Base-by-base conservation (phyloP, 345 rosid species). In the Litchi chinensis region DNA sequence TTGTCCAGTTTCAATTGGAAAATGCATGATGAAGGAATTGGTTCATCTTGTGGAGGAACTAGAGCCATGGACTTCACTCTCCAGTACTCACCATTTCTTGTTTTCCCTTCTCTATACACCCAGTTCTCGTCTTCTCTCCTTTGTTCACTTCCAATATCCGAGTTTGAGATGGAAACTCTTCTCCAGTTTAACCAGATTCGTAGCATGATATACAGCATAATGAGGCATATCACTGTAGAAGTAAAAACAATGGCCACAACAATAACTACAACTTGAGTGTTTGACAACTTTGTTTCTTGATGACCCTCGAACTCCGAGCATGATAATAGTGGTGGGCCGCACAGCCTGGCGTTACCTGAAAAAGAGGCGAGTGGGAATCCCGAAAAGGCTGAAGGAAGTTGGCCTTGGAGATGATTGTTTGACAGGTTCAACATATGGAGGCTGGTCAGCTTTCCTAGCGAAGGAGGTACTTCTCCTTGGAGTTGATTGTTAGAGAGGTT, bases 371-470 rank as follows among this genome's bases (percentile, higher is more conserved):
- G 77, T 57, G 88, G 88, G 86, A 92, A 92, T 59, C 83, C 86
- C 19, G 94, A 88, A 77, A 90, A 90, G 13, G 83, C 73, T 15
- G 84, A 70, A 28, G 93, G 94, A 39, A 95, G 72, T 41, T 86
- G 87, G 13, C 98, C 98, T 6, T 85, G 76, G 15, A 95, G 91
- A 80, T 85, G 81, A 84, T 95, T 95, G 73, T 84, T 83, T 44
- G 98, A 95, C 86, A 95, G 83, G 88, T 92, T 89, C 65, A 95
- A 86, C 81, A 76, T 46, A 77, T 86, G 90, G 62, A 95, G 93
- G 83, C 98, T 95, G 4, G 89, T 91, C 82, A 95, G 90, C 65
- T 90, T 90, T 19, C 85, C 89, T 0, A 95, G 90, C 65, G 90
- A 87, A 70, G 77, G 54, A 0, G 98, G 95, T 65, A 93, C 85